These are phyloP conservation scores for Skeletonema costatum DNA, from an alignment of 108 stramenopile species.

Conservation along the genomic window DNA sequence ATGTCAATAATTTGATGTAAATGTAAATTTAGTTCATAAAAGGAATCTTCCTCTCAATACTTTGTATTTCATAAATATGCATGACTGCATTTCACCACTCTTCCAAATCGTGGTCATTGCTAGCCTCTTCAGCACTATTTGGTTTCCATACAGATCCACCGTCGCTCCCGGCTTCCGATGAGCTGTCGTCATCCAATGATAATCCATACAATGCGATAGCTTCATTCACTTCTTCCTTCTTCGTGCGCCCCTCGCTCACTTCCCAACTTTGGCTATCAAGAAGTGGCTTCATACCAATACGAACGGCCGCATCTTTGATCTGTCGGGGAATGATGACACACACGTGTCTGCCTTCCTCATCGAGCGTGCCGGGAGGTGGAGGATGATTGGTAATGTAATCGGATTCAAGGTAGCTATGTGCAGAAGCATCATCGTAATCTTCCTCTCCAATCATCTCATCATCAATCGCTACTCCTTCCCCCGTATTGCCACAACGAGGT, in stretches of 20 bases:
- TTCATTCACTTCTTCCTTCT: neutral
- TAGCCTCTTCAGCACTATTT: neutral
- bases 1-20: neutral
- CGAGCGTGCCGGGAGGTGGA: neutral
- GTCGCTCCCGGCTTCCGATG: neutral
- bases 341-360: neutral
- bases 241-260: neutral
- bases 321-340: neutral
- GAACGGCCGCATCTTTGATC: slow-evolving; percentile 7
- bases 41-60: neutral
- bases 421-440: neutral
- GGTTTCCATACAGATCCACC: neutral
- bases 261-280: neutral
- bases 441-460: neutral
- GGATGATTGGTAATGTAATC: neutral
- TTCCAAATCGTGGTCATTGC: neutral
- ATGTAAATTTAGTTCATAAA: neutral
- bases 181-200: neutral
- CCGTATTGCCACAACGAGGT: neutral
- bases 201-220: neutral
- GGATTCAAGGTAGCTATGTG: neutral
- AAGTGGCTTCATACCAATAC: neutral
- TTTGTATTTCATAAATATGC: neutral
- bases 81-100: neutral
- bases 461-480: neutral